Evolutionary conservation across 257 asterid species (phyloP), one percentile per base, ranked within the genome.

Genomic region (Solanum gandarillasii): DNA sequence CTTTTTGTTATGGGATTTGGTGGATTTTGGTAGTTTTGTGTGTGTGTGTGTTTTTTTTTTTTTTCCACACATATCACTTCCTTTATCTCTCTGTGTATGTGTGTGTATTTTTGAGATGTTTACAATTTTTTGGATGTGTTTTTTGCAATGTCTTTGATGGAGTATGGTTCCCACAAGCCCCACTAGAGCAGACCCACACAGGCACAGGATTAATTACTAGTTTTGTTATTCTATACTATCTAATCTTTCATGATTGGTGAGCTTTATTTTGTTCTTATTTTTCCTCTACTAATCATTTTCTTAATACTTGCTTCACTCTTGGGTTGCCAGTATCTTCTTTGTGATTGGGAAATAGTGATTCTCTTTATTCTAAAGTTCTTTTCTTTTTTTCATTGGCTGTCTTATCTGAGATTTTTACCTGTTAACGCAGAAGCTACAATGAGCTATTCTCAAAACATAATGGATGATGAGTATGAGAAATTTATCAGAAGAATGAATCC

Each of bases 391-490:
- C 70, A 75, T 88, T 84, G 75, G 55, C n/a, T 87, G 46, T 81
- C 83, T 71, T 79, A 67, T 81, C 91, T 89, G 48, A 90, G 36
- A 84, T 90, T 73, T 84, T 46, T 83, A 81, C 72, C 60, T 27
- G 35, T 75, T 78, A 79, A 10, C 43, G 16, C 95, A 92, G 98
- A 95, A 60, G 52, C 93, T 79, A 92, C 94, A 23, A 88, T 91
- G 91, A 89, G 95, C 90, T 94, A 74, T 90, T 93, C 96, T 18
- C 91, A 88, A 87, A 92, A 90, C 85, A 95, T 81, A 29, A 81
- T 96, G 99, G 98, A 94, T 90, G 99, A 95, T 90, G 99, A 95
- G 84, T 96, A 96, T 84, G 97, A 93, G 92, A 96, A 96, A 89
- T 92, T 96, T 72, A 92, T 96, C 86, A 91, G 98, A 90, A 93